Percentiles rank a stretch among this genome's conserved stretches.
Conservation (phyloP, 1,284 basidiomycete species). For the Cutaneotrichosporon dermatis region DNA sequence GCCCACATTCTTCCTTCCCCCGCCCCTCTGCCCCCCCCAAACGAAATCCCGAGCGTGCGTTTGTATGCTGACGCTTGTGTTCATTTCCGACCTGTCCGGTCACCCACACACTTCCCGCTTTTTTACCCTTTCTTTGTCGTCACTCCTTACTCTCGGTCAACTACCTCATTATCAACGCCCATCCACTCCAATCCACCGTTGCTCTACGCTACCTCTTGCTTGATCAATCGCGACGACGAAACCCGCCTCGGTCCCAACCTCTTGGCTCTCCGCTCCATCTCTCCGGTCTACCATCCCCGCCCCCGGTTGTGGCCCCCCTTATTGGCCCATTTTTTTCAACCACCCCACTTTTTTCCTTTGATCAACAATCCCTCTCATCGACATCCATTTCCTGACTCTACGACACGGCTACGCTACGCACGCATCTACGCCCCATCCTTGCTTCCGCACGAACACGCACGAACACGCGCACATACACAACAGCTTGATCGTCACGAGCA, state of each 20-base stretch:
- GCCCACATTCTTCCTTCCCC: no score
- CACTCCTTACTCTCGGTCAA: not conserved
- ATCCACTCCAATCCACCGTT: not conserved
- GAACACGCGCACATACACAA: not conserved
- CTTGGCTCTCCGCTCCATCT: not conserved
- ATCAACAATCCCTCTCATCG: not conserved
- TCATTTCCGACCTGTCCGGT: not conserved
- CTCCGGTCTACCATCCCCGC: not conserved
- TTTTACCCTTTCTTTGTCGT: not conserved
- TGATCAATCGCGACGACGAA: not conserved
- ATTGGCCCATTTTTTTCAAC: slow-evolving; percentile 7
- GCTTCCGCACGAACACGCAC: not conserved
- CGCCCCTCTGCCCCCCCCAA: no score
- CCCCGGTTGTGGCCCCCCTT: not conserved
- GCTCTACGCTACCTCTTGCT: not conserved
- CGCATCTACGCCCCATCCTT: not conserved
- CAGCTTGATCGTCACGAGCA: not conserved
- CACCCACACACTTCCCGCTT: not conserved
- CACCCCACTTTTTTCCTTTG: slow-evolving; percentile 1
- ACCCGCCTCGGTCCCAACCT: not conserved
- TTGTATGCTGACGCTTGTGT: not conserved
- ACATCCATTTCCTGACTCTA: not conserved
- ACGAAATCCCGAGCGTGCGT: no score
- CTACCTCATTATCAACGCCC: not conserved
- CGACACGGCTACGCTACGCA: no score